Conservation (phyloP, 768 basidiomycete genomes). For the Cystofilobasidium bisporidii region DNA sequence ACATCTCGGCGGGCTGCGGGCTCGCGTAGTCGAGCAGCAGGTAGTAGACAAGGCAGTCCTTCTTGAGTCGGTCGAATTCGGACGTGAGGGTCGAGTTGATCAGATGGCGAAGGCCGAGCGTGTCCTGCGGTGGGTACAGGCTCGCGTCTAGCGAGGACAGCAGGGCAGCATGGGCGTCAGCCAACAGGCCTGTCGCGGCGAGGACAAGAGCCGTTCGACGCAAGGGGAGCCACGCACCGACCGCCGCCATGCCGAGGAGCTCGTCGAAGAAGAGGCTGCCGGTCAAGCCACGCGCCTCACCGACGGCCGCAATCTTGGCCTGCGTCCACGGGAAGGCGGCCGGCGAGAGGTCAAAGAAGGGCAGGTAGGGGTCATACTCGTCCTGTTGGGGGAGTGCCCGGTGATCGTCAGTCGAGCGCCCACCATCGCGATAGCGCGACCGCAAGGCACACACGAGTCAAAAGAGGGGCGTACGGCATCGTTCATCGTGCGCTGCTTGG, state of each 20-base stretch:
- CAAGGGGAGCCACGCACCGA: conserved; percentile 13
- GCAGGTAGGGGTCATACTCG: conserved; percentile 7
- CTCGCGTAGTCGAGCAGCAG: conserved; percentile 63
- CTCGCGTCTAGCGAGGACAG: conserved; percentile 12
- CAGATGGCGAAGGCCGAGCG: conserved; percentile 49
- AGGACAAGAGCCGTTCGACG: neutral
- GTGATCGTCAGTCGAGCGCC: too few species aligned
- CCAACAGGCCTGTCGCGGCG: neutral
- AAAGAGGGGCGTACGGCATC: too few species aligned
- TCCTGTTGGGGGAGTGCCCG: neutral
- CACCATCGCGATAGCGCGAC: too few species aligned
- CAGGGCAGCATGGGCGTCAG: neutral
- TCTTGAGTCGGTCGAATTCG: conserved; percentile 64
- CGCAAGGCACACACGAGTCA: too few species aligned
- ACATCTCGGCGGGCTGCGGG: conserved; percentile 46
- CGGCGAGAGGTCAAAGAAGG: conserved; percentile 20
- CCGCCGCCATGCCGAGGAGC: conserved; percentile 15
- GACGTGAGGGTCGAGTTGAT: conserved; percentile 55
- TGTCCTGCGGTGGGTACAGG: conserved; percentile 57
- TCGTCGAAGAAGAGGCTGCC: conserved; percentile 24
- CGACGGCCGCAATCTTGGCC: neutral
- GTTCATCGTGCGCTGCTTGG: neutral
- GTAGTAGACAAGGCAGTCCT: conserved; percentile 69
- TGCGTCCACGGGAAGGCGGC: conserved; percentile 18
- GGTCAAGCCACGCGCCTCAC: neutral